Evolutionary conservation across 768 basidiomycete genomes (phyloP).

Genomic region (Podaxis carcinomalis): DNA sequence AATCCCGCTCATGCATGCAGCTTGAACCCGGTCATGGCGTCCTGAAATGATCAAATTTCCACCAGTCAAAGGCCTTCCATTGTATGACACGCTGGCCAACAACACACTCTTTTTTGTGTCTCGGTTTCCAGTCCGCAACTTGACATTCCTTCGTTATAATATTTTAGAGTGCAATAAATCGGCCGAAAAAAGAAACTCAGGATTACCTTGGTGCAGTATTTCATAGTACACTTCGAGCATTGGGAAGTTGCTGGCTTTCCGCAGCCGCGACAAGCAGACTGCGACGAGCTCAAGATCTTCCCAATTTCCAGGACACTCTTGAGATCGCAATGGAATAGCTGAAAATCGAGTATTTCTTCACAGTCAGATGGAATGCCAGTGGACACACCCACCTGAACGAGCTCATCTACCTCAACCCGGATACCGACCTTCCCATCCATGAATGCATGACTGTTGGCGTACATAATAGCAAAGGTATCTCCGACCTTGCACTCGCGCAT

Average conservation of each 20-base stretch:
- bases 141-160: constrained; percentile 3
- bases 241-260: neutral
- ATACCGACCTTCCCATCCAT: constrained; percentile 14
- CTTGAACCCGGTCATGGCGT: neutral
- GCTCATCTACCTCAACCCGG: constrained; percentile 10
- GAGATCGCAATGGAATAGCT: constrained; percentile 3
- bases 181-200: neutral
- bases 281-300: neutral
- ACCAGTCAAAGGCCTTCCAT: constrained; percentile 7
- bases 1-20: neutral
- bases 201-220: constrained; percentile 7
- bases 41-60: constrained; percentile 1
- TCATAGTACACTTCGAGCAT: constrained; percentile 7
- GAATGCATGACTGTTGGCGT: constrained; percentile 14
- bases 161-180: neutral
- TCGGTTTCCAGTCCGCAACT: constrained; percentile 6
- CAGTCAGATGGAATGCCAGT: neutral
- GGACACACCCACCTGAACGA: neutral
- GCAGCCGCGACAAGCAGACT: constrained; percentile 4
- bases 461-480: constrained; percentile 16
- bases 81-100: neutral
- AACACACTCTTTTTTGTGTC: constrained; percentile 6
- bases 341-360: neutral
- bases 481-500: constrained; percentile 9
- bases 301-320: neutral